Evolutionary conservation across 2,329 filamentous ascomycete genomes (phyloP).

Genomic region (Claviceps purpurea): DNA sequence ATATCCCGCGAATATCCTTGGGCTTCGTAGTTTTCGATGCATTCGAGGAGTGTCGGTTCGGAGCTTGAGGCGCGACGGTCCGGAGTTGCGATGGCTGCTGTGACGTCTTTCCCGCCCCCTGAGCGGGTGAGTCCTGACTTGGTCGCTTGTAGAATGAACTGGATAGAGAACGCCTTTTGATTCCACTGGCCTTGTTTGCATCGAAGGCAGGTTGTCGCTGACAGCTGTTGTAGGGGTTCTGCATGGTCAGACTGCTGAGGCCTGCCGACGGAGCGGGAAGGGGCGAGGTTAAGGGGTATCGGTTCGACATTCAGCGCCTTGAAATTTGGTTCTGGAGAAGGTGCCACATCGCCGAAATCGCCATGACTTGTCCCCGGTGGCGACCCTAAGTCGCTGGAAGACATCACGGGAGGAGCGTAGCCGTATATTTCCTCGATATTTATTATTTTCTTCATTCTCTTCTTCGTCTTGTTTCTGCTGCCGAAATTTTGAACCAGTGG

Average conservation of each 20-base stretch:
- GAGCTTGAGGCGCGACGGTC: too few species aligned
- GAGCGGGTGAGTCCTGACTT: neutral
- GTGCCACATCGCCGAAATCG: constrained; percentile 23
- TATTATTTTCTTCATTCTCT: neutral
- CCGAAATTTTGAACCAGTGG: neutral
- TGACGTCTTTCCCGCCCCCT: neutral
- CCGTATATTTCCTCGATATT: neutral
- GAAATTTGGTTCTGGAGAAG: constrained; percentile 29
- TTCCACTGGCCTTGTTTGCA: neutral
- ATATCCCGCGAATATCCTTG: constrained; percentile 30
- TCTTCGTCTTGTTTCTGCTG: neutral
- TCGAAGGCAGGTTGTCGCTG: neutral
- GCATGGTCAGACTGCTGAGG: neutral
- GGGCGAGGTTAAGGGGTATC: constrained; percentile 12
- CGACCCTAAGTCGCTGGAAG: neutral
- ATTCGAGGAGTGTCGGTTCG: constrained; percentile 15
- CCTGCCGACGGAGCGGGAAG: neutral
- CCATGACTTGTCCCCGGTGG: constrained; percentile 10
- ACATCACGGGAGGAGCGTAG: constrained; percentile 1
- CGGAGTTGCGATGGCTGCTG: constrained; percentile 6
- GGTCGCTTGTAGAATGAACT: neutral
- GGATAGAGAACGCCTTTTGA: neutral
- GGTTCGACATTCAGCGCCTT: constrained; percentile 19
- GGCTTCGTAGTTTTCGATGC: constrained; percentile 26
- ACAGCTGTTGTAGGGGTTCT: neutral